A percentile compares a stretch with the other conserved stretches of the same genome.
Conservation (phyloP, 352 stramenopile species). For the Globisporangium nagaii region DNA sequence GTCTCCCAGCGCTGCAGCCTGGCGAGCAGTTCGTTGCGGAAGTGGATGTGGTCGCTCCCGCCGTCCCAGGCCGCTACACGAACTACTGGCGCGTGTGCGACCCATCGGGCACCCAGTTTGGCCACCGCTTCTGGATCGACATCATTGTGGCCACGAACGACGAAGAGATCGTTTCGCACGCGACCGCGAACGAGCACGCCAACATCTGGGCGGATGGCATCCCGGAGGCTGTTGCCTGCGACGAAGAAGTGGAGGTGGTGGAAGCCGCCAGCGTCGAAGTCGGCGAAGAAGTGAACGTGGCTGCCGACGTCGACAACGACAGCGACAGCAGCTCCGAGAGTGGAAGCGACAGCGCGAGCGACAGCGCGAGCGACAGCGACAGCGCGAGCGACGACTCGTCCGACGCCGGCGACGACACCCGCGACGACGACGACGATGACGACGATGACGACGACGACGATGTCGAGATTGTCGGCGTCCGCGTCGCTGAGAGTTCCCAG, state of each 20-base stretch:
- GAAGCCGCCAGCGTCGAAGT: neutral
- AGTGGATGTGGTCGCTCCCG: constrained; percentile 26
- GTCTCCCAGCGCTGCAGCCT: constrained; percentile 22
- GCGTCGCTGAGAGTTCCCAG: constrained; percentile 2
- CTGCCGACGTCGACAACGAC: neutral
- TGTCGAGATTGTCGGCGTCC: constrained; percentile 27
- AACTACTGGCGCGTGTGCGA: constrained; percentile 85
- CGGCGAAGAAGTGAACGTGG: neutral
- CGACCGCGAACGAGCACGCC: constrained; percentile 6
- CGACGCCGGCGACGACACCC: neutral
- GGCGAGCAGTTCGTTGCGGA: constrained; percentile 27
- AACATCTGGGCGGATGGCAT: neutral
- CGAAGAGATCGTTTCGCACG: constrained; percentile 13
- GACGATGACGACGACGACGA: constrained; percentile 18
- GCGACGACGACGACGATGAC: constrained; percentile 15
- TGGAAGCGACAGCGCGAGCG: constrained; percentile 17
- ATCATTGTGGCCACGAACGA: constrained; percentile 45
- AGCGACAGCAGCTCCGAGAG: constrained; percentile 21
- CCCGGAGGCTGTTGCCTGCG: neutral
- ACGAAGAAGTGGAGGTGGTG: neutral
- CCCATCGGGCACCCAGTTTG: constrained; percentile 76
- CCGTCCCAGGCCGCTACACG: constrained; percentile 60
- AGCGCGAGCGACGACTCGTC: neutral
- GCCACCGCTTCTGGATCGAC: constrained; percentile 86
- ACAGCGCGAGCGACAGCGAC: neutral